Conservation (phyloP, 1,139 yeast genomes). For the Debaryomyces coudertii region DNA sequence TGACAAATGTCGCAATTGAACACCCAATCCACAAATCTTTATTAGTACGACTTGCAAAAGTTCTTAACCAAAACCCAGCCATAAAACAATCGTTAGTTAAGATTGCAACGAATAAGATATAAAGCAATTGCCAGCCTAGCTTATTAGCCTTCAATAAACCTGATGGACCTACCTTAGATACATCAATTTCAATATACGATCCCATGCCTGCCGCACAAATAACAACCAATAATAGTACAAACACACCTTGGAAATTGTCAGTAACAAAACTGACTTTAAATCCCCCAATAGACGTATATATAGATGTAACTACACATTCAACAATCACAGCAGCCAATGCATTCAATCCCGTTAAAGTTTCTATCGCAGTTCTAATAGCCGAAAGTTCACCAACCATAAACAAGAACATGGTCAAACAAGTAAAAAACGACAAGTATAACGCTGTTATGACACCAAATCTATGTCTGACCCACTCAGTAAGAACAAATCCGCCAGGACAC, state of each 20-base stretch:
- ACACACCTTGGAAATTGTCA: constrained; percentile 82
- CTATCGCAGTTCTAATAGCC: constrained; percentile 75
- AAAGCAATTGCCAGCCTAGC: constrained; percentile 87
- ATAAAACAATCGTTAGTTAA: constrained; percentile 87
- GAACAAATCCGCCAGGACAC: constrained; percentile 89
- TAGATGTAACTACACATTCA: constrained; percentile 84
- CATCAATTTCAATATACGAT: constrained; percentile 70
- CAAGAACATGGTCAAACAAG: constrained; percentile 82
- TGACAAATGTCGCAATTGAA: constrained; percentile 68
- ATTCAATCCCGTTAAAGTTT: constrained; percentile 74
- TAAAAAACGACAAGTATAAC: constrained; percentile 76
- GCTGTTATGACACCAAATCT: constrained; percentile 77
- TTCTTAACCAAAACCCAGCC: constrained; percentile 92
- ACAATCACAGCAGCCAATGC: constrained; percentile 84
- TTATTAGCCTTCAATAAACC: constrained; percentile 64
- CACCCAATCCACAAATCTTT: constrained; percentile 78
- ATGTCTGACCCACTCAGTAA: constrained; percentile 92
- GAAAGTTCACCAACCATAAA: constrained; percentile 89
- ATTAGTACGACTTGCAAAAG: constrained; percentile 84
- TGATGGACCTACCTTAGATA: constrained; percentile 61
- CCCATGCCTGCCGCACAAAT: constrained; percentile 85
- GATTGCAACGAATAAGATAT: constrained; percentile 83
- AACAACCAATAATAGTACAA: constrained; percentile 66
- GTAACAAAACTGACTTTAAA: constrained; percentile 87
- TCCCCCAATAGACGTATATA: constrained; percentile 89